phyloP scores from a whole-genome alignment of 2,329 filamentous ascomycete species.

The Fusarium metavorans region DNA sequence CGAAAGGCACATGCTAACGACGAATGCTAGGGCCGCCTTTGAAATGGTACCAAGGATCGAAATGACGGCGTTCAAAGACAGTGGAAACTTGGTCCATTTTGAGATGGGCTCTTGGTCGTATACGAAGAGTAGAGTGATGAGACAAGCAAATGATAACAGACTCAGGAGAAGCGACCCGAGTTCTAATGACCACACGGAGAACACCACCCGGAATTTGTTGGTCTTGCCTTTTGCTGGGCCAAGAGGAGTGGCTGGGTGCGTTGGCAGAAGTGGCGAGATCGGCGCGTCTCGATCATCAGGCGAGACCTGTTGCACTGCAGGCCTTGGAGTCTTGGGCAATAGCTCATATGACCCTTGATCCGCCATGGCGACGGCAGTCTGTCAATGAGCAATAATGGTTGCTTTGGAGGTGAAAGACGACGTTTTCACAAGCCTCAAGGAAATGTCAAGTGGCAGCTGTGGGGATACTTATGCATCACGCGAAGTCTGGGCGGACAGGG shows the following conservation, averaged over 20 bases:
- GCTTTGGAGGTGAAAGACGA: neutral
- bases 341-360: neutral
- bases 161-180: neutral
- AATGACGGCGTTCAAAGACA: constrained; percentile 22
- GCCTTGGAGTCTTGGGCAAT: neutral
- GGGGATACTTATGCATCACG: neutral
- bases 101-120: constrained; percentile 13
- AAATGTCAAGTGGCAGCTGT: neutral
- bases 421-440: neutral
- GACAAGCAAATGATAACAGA: neutral
- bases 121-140: neutral
- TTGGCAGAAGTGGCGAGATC: neutral
- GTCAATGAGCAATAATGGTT: neutral
- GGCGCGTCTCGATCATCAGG: neutral
- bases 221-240: neutral
- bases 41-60: constrained; percentile 24
- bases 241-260: neutral
- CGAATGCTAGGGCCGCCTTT: neutral
- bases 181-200: neutral
- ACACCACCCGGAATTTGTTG: neutral
- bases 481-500: neutral
- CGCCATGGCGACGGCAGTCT: neutral
- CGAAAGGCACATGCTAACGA: constrained; percentile 21
- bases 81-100: constrained; percentile 8
- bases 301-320: neutral